Evolutionary conservation across 169 alveolate genomes (phyloP).

Genomic region (Eimeria falciformis): DNA sequence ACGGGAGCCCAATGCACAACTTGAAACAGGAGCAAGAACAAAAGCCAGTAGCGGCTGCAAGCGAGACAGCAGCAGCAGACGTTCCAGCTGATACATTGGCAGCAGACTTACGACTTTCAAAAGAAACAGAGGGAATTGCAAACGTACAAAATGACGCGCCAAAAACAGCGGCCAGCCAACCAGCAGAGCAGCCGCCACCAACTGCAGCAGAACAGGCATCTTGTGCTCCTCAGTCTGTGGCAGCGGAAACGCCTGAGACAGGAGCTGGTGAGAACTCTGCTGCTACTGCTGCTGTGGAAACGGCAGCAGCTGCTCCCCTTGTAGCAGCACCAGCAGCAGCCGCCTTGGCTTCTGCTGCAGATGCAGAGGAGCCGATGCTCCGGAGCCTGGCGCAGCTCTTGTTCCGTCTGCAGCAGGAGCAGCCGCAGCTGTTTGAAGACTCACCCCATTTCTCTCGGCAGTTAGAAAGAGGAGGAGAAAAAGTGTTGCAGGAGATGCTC

Average conservation of each 20-base stretch:
- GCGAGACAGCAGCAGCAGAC: slow-evolving; percentile 16
- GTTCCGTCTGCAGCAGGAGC: slow-evolving; percentile 19
- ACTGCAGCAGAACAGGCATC: no score
- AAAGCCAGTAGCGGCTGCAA: neutral
- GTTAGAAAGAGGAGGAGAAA: neutral
- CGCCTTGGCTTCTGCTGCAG: neutral
- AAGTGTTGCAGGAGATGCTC: slow-evolving; percentile 5
- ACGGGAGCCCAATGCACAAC: no score
- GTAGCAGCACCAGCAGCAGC: slow-evolving; percentile 16
- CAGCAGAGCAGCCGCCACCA: no score
- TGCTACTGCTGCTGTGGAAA: neutral
- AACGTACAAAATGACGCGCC: neutral
- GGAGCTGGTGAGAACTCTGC: no score
- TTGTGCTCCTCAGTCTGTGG: no score
- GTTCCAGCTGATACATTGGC: neutral
- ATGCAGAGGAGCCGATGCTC: neutral
- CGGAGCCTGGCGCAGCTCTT: neutral
- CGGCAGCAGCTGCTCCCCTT: neutral
- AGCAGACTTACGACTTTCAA: neutral
- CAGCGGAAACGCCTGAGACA: no score
- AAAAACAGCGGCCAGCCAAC: no score
- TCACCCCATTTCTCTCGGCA: neutral
- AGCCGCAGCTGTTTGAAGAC: slow-evolving; percentile 7
- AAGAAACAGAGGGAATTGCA: neutral
- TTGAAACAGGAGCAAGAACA: neutral